Evolutionary conservation across 192 early-diverging fungal species (phyloP).

Genomic region (Coemansia biformis): DNA sequence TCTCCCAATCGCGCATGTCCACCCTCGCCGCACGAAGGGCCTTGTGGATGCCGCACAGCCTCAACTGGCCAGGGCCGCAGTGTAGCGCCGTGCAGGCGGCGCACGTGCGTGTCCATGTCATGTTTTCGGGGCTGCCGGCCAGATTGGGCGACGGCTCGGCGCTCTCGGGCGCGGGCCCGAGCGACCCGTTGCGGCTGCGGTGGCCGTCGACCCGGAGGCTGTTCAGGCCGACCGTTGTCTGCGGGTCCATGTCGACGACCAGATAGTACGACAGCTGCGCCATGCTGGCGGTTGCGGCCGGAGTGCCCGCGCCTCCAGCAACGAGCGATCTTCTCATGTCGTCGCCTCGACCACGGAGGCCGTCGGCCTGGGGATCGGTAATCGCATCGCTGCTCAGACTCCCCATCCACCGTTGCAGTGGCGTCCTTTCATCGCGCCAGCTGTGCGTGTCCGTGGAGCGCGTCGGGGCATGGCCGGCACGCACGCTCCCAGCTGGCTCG

Average conservation of each 20-base stretch:
- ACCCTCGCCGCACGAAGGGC: conserved; percentile 24
- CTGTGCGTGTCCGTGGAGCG: neutral
- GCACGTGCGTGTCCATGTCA: conserved; percentile 17
- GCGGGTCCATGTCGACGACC: conserved; percentile 49
- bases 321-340: neutral
- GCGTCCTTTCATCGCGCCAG: neutral
- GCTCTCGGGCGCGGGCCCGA: conserved; percentile 11
- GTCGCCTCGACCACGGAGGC: conserved; percentile 1
- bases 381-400: conserved; percentile 22
- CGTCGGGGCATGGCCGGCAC: neutral
- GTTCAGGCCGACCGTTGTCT: conserved; percentile 31
- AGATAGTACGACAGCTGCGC: conserved; percentile 46
- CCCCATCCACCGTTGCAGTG: conserved; percentile 42
- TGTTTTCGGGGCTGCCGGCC: neutral
- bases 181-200: conserved; percentile 42
- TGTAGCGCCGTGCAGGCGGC: conserved; percentile 14
- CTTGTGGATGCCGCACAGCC: conserved; percentile 34
- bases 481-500: too few species aligned
- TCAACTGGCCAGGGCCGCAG: conserved; percentile 3
- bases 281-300: neutral
- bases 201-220: conserved; percentile 19
- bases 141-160: neutral
- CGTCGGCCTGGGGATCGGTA: conserved; percentile 25
- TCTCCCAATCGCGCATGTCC: conserved; percentile 53
- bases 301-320: too few species aligned